A percentile compares a stretch with the other conserved stretches of the same genome.
Evolutionary conservation across 2,329 filamentous ascomycete species (phyloP).

Genomic region (Diplodia intermedia): DNA sequence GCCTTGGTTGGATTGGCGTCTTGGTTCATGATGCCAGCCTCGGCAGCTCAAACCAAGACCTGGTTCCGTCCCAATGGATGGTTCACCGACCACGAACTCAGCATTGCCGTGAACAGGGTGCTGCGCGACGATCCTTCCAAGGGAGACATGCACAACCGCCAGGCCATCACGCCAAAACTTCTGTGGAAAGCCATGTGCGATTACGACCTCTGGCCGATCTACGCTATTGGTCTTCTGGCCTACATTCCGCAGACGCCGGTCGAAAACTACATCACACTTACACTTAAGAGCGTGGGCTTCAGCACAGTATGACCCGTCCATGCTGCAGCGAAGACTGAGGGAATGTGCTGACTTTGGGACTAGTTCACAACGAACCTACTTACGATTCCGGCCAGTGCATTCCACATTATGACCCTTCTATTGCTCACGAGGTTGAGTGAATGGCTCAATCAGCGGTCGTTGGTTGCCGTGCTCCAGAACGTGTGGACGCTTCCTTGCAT

Average conservation of each 20-base stretch:
- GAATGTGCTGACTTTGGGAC: background rate
- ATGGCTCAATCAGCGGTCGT: slow-evolving; percentile 54
- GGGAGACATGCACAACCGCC: slow-evolving; percentile 60
- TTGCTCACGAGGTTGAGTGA: slow-evolving; percentile 56
- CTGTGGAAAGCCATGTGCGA: slow-evolving; percentile 41
- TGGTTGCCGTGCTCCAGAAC: slow-evolving; percentile 58
- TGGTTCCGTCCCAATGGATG: slow-evolving; percentile 68
- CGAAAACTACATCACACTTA: slow-evolving; percentile 60
- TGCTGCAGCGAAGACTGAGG: no score
- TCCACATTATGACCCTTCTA: slow-evolving; percentile 52
- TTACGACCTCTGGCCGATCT: slow-evolving; percentile 45
- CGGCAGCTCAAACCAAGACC: slow-evolving; percentile 57
- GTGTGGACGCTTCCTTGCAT: slow-evolving; percentile 68
- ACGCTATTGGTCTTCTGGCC: slow-evolving; percentile 42
- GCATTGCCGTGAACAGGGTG: slow-evolving; percentile 67
- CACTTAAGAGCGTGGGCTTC: slow-evolving; percentile 64
- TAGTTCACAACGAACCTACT: slow-evolving; percentile 67
- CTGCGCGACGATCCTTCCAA: slow-evolving; percentile 64
- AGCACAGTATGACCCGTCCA: slow-evolving; percentile 46
- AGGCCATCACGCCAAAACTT: slow-evolving; percentile 37
- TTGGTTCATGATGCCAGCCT: slow-evolving; percentile 62
- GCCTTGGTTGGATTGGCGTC: slow-evolving; percentile 60
- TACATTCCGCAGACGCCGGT: slow-evolving; percentile 61
- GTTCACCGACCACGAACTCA: slow-evolving; percentile 67
- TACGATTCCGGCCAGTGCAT: slow-evolving; percentile 58